These are phyloP conservation scores for Hypomyces rosellus DNA, from an alignment of 2,329 filamentous ascomycete genomes.

Conservation along the genomic window DNA sequence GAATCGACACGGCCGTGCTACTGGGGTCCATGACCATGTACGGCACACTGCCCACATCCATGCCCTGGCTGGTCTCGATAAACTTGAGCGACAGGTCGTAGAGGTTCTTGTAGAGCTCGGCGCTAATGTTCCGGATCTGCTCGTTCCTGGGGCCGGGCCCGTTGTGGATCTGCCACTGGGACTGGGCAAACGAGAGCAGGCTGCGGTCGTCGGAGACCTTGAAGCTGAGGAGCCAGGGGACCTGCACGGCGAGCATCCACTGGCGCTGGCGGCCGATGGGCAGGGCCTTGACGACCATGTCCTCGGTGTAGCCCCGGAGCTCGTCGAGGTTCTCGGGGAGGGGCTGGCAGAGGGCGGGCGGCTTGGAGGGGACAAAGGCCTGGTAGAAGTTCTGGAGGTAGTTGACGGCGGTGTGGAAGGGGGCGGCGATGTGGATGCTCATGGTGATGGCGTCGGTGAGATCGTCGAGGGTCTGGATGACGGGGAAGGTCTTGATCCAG, in stretches of 20 bases:
- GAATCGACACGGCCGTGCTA: conserved; percentile 31
- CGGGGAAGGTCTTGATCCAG: conserved; percentile 36
- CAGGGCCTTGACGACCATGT: conserved; percentile 29
- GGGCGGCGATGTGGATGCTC: conserved; percentile 46
- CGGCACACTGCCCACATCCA: conserved; percentile 28
- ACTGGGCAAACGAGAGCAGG: conserved; percentile 35
- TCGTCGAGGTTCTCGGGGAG: conserved; percentile 25
- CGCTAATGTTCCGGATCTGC: background rate
- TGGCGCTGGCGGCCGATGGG: conserved; percentile 35
- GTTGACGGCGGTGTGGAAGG: conserved; percentile 45
- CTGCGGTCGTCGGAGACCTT: conserved; percentile 34
- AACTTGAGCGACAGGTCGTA: conserved; percentile 23
- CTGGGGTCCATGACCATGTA: conserved; percentile 34
- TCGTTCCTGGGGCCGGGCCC: conserved; percentile 16
- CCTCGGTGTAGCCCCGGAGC: conserved; percentile 25
- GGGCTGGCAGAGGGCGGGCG: conserved; percentile 29
- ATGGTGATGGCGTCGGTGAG: conserved; percentile 42
- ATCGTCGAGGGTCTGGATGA: conserved; percentile 33
- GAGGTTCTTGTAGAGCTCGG: conserved; percentile 21
- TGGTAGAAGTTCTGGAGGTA: conserved; percentile 47
- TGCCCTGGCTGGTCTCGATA: conserved; percentile 23
- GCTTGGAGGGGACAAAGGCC: conserved; percentile 40
- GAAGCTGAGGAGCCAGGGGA: conserved; percentile 41
- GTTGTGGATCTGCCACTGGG: conserved; percentile 26
- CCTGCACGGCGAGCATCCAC: conserved; percentile 39